Evolutionary conservation across 805 yeast species (phyloP), one percentile per base, ranked within the genome.

Genomic region (Hanseniaspora thailandica): DNA sequence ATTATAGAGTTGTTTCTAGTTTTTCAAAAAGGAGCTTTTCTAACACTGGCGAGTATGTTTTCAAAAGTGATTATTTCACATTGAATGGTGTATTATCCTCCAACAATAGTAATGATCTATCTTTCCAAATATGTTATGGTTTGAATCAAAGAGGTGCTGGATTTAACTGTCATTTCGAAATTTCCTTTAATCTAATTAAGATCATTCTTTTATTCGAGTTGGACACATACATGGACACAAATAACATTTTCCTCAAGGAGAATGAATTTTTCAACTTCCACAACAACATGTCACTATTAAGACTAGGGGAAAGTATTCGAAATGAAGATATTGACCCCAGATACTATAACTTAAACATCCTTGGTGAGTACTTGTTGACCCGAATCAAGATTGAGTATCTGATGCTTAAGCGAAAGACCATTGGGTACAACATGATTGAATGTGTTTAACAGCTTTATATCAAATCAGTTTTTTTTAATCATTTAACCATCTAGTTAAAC

Each of bases 241-340:
- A 26, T n/a, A 19, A 30, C 17, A 12, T 43, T 6, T 43, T 43
- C 19, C n/a, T 43, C 8, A 34, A 26, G 28, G 54, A 50, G 15
- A 34, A 10, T 6, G 47, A 50, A 2, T 50, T 43, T 23, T 34
- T 50, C 22, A 50, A 26, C 8, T 50, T 39, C n/a, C 54, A 50
- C 38, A 38, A 43, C n/a, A 50, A 50, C 22, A 50, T 50, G 54
- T 41, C 54, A 2, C 22, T 23, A 20, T 15, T 50, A 15, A 34
- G 31, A 7, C 33, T 50, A 28, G 30, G 36, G 5, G 34, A 50
- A 1, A 43, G 30, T n/a, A 26, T 50, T 3, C 10, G 47, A 17
- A 26, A 43, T 13, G 43, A 19, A 13, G 34, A 34, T n/a, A 17
- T 26, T 5, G 54, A 50, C 23, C 45, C 28, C 19, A 34, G 38